These are phyloP conservation scores for Lithocarpus polystachyus DNA, from an alignment of 306 rosid genomes.

Conservation along the genomic window DNA sequence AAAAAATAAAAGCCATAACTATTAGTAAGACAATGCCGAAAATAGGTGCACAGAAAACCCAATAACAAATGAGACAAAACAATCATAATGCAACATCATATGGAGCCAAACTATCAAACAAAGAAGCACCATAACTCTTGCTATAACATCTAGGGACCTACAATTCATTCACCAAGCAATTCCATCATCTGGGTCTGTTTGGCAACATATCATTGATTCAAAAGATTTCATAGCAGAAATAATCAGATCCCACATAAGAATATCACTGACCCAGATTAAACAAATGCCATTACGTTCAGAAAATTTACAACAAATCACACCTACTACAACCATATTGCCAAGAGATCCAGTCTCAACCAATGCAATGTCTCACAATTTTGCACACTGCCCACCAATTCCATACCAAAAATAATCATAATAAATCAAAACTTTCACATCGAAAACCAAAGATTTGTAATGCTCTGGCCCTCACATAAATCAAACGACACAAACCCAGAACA, in stretches of 20 bases:
- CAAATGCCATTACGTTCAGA: background rate
- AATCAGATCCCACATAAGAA: slow-evolving; percentile 29
- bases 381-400: too few relatives aligned
- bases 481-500: background rate
- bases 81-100: background rate
- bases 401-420: background rate
- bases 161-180: background rate
- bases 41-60: background rate
- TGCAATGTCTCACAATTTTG: too few relatives aligned
- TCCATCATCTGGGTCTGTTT: background rate
- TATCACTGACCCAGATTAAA: background rate
- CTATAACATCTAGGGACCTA: background rate
- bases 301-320: background rate
- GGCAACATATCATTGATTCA: background rate
- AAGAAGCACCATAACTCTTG: background rate
- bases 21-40: background rate
- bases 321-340: slow-evolving; percentile 18
- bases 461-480: too few relatives aligned
- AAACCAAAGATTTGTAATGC: too few relatives aligned
- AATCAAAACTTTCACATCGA: too few relatives aligned
- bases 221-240: background rate
- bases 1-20: background rate
- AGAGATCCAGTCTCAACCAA: slow-evolving; percentile 32
- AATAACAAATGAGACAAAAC: background rate
- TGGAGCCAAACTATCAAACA: background rate